Evolutionary conservation across 1,284 basidiomycete species (phyloP), one percentile per base, ranked within the genome.

Genomic region (Apiotrichum gracile): DNA sequence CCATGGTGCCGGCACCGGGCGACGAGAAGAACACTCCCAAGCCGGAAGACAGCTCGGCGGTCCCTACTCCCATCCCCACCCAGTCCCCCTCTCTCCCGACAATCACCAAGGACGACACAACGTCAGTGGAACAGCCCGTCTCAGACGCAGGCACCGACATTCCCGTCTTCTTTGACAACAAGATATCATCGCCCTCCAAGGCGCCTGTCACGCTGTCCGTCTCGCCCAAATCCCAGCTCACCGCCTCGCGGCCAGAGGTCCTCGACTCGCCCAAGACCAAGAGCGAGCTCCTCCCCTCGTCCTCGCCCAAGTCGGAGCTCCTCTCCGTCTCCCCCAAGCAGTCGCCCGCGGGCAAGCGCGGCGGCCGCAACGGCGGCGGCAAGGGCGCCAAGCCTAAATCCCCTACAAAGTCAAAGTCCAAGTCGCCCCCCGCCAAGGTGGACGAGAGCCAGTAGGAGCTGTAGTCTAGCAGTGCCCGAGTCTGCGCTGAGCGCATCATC

Each of bases 251-350:
- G 13, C 46, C 37, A 13, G 43, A 47, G 16, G 37, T 39, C 4
- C 46, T 47, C 19, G 46, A 29, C 12, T 37, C 37, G 37, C 46
- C 46, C 40, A 42, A 42, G 40, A 27, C 40, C 40, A 42, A 42
- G 40, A 27, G 25, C 21, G 43, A 21, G 37, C 37, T 49, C 27
- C 35, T 49, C 12, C 17, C 31, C 34, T 34, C 44, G 4, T 44
- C 41, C 12, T 37, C 37, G 19, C 46, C 46, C 19, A 45, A 31
- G 29, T 33, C 29, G 29, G 43, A 21, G 37, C 37, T 49, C 14
- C 35, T 49, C 12, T 35, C 40, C 41, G 49, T 50, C 3, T 44
- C 41, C 9, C 49, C 49, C 25, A 37, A 43, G 40, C 26, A 41
- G 40, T 37, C 40, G 41, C 41, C 49, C n/a, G 26, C 24, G 25